Evolutionary conservation across 2,329 filamentous ascomycete genomes (phyloP).

Genomic region (Epichloe glyceriae): DNA sequence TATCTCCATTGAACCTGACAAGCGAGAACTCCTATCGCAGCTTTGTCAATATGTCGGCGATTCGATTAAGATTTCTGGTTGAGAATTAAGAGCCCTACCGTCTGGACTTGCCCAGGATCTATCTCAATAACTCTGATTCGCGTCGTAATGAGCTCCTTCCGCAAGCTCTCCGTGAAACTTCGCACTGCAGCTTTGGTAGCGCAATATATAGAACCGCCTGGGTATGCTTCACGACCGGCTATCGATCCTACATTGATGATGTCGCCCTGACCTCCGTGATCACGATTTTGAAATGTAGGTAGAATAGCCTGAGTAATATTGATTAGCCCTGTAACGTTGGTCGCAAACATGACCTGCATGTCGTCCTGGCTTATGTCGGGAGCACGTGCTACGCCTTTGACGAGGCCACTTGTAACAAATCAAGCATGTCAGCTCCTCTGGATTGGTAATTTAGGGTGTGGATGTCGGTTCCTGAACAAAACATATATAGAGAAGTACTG

Average conservation of each 20-base stretch:
- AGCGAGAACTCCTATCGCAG: conserved; percentile 62
- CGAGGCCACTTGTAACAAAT: conserved; percentile 52
- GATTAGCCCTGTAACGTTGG: conserved; percentile 90
- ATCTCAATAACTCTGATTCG: conserved; percentile 76
- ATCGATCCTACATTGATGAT: conserved; percentile 93
- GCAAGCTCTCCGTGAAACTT: conserved; percentile 69
- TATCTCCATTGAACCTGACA: conserved; percentile 79
- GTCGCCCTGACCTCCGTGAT: conserved; percentile 68
- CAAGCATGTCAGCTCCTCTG: neutral
- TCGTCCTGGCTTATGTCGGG: conserved; percentile 74
- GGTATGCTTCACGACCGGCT: conserved; percentile 74
- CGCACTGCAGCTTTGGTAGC: conserved; percentile 82
- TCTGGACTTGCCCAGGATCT: conserved; percentile 88
- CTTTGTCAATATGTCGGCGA: neutral
- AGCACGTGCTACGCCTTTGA: conserved; percentile 76
- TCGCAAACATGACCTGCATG: conserved; percentile 76
- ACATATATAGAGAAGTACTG: neutral
- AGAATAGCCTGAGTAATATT: conserved; percentile 91
- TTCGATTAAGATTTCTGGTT: neutral
- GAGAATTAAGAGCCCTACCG: conserved; percentile 29
- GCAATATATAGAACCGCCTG: conserved; percentile 82
- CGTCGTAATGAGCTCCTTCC: conserved; percentile 71
- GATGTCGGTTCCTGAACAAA: neutral
- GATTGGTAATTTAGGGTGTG: neutral
- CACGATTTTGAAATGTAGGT: conserved; percentile 65